These are phyloP conservation scores for Globisporangium camurandrum DNA, from an alignment of 352 stramenopile genomes.

Conservation along the genomic window DNA sequence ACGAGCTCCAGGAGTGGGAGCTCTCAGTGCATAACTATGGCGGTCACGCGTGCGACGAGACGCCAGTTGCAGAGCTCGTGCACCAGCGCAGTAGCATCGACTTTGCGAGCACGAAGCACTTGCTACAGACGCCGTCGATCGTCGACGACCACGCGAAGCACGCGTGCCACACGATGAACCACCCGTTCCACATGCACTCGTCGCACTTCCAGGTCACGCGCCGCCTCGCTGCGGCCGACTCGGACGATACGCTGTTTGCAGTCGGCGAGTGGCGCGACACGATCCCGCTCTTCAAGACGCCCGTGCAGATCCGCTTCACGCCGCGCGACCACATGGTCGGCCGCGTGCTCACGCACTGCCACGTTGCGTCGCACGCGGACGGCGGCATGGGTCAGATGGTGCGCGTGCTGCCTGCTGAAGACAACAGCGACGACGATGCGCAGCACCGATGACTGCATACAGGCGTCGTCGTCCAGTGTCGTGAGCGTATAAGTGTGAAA, in stretches of 20 bases:
- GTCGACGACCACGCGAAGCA: conserved; percentile 9
- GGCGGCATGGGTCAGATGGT: conserved; percentile 74
- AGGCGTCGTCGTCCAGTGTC: no score
- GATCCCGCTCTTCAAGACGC: conserved; percentile 57
- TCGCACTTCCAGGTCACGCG: conserved; percentile 64
- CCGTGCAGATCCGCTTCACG: conserved; percentile 60
- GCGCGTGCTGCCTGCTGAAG: conserved; percentile 19
- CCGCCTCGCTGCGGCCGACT: conserved; percentile 32
- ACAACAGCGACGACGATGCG: background rate
- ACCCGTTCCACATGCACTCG: conserved; percentile 76
- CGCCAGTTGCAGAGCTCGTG: conserved; percentile 1
- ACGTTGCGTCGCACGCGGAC: conserved; percentile 66
- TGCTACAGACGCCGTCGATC: conserved; percentile 9
- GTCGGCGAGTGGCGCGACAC: conserved; percentile 74
- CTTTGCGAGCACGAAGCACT: conserved; percentile 21
- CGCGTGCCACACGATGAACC: conserved; percentile 63
- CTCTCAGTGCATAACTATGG: conserved; percentile 53
- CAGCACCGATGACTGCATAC: background rate
- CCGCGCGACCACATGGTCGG: conserved; percentile 58
- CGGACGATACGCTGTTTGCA: conserved; percentile 44
- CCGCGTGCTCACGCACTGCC: conserved; percentile 62
- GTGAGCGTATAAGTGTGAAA: no score
- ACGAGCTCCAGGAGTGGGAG: conserved; percentile 63
- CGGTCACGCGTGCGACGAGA: conserved; percentile 27
- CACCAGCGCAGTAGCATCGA: conserved; percentile 17